phyloP scores from a whole-genome alignment of 106 monocot species.

The Apostasia ramifera region DNA sequence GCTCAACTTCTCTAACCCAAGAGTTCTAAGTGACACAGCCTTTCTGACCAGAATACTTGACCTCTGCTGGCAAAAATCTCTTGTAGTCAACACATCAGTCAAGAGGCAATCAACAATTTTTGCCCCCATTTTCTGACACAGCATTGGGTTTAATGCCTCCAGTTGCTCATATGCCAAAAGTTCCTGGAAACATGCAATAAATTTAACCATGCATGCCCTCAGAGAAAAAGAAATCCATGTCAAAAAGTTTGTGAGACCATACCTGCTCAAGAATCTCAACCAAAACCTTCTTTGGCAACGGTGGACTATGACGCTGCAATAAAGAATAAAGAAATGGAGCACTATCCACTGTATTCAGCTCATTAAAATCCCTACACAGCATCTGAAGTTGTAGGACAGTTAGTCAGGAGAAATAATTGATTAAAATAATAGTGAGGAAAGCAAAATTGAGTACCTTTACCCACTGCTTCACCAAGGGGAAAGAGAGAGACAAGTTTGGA shows the following conservation, averaged over 20 bases:
- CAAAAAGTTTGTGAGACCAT: constrained; percentile 1
- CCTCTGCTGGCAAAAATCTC: constrained; percentile 40
- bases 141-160: constrained; percentile 20
- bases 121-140: constrained; percentile 44
- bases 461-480: constrained; percentile 65
- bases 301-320: constrained; percentile 14
- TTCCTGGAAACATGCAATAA: constrained; percentile 43
- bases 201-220: not conserved
- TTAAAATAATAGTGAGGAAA: not conserved
- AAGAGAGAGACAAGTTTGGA: constrained; percentile 24
- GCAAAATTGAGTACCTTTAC: constrained; percentile 58
- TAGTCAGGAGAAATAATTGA: constrained; percentile 8
- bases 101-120: constrained; percentile 63
- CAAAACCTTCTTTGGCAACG: constrained; percentile 25
- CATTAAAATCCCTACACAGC: constrained; percentile 43
- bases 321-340: constrained; percentile 46
- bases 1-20: constrained; percentile 43
- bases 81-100: constrained; percentile 34
- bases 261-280: constrained; percentile 81
- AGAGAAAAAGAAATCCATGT: not conserved
- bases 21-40: constrained; percentile 45
- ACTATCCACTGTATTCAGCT: constrained; percentile 24
- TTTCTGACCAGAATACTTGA: constrained; percentile 56
- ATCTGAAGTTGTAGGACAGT: constrained; percentile 36
- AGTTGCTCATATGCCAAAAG: constrained; percentile 55